phyloP scores from a whole-genome alignment of 2,329 filamentous ascomycete species.

The Beauveria sp. region DNA sequence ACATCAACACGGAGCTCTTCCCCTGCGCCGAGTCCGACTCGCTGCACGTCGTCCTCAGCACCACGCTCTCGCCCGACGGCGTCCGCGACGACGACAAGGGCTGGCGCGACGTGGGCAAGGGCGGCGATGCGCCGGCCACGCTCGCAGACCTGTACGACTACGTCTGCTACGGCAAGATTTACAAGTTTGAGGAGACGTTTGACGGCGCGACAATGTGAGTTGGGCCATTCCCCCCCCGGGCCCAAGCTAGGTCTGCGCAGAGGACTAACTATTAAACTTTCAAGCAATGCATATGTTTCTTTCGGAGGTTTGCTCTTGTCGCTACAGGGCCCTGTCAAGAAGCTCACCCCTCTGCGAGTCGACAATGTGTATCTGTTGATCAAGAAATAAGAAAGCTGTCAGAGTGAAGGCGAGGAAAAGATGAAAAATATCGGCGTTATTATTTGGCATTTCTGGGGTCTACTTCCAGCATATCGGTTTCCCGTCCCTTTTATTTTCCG shows the following conservation, averaged over 20 bases:
- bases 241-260: no score
- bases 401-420: not conserved
- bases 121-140: conserved; percentile 46
- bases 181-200: conserved; percentile 73
- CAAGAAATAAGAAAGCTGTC: conserved; percentile 60
- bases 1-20: conserved; percentile 92
- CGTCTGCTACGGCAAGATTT: conserved; percentile 82
- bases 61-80: conserved; percentile 80
- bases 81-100: conserved; percentile 66
- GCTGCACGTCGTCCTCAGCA: conserved; percentile 74
- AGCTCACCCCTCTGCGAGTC: conserved; percentile 82
- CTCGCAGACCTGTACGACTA: conserved; percentile 79
- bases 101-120: conserved; percentile 68
- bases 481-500: not conserved
- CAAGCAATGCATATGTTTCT: conserved; percentile 85
- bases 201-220: conserved; percentile 74
- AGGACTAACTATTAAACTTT: not conserved
- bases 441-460: not conserved
- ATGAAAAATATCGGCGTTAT: not conserved
- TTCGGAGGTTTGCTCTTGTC: conserved; percentile 89
- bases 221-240: not conserved
- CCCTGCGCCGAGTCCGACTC: conserved; percentile 66
- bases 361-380: conserved; percentile 90
- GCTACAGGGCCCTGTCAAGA: conserved; percentile 90
- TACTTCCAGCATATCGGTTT: not conserved